A percentile compares a stretch with the other conserved stretches of the same genome.
Conservation (phyloP, 2,329 filamentous ascomycete genomes). For the Aulographum hederae region DNA sequence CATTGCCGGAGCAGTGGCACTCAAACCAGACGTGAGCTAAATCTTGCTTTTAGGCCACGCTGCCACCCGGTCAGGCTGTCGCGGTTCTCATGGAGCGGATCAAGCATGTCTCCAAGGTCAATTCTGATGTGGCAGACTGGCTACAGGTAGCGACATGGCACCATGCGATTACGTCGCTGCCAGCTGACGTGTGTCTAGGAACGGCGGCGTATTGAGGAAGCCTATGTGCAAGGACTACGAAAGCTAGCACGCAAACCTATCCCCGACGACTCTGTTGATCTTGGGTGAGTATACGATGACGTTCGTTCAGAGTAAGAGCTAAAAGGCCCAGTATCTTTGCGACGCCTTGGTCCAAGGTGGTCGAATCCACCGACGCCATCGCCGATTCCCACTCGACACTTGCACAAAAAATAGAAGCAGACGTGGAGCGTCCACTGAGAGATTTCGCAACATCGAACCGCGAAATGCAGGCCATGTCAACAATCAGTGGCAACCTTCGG, state of each 20-base stretch:
- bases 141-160: slow-evolving; percentile 45
- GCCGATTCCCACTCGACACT: slow-evolving; percentile 72
- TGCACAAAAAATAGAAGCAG: slow-evolving; percentile 64
- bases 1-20: slow-evolving; percentile 7
- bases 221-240: slow-evolving; percentile 65
- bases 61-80: slow-evolving; percentile 70
- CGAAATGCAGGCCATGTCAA: slow-evolving; percentile 66
- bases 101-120: slow-evolving; percentile 69
- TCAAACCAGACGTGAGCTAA: not conserved
- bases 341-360: slow-evolving; percentile 73
- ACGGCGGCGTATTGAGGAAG: slow-evolving; percentile 77
- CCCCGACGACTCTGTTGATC: slow-evolving; percentile 57
- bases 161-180: not conserved
- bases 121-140: slow-evolving; percentile 89
- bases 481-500: slow-evolving; percentile 65
- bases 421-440: slow-evolving; percentile 72
- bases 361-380: slow-evolving; percentile 60
- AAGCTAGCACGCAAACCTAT: slow-evolving; percentile 61
- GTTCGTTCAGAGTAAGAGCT: slow-evolving; percentile 6
- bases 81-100: slow-evolving; percentile 71
- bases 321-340: slow-evolving; percentile 56
- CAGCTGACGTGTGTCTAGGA: slow-evolving; percentile 38
- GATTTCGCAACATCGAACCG: slow-evolving; percentile 51
- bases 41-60: slow-evolving; percentile 40
- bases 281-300: slow-evolving; percentile 48